A percentile compares a stretch with the other conserved stretches of the same genome.
These are phyloP conservation scores for Austroboletus novae-zelandiae DNA, from an alignment of 1,284 basidiomycete species.

Conservation along the genomic window DNA sequence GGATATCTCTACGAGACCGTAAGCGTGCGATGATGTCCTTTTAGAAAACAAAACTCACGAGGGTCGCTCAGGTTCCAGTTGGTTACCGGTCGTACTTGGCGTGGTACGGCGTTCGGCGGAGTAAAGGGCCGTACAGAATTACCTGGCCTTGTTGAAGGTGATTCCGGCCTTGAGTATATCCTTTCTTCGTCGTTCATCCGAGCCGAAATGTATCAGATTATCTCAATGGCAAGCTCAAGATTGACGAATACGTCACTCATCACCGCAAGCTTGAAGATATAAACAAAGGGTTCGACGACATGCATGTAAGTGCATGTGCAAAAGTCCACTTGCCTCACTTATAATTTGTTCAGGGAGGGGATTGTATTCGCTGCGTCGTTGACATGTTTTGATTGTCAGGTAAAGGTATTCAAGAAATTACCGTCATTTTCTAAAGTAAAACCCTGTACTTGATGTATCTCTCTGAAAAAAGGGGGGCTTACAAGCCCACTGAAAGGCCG, in stretches of 20 bases:
- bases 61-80: slow-evolving; percentile 65
- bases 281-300: slow-evolving; percentile 89
- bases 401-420: too few species aligned
- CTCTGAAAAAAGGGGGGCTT: background rate
- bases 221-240: slow-evolving; percentile 69
- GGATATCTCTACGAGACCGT: slow-evolving; percentile 96
- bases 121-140: slow-evolving; percentile 97
- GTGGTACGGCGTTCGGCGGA: slow-evolving; percentile 95
- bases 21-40: slow-evolving; percentile 35
- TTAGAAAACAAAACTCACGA: slow-evolving; percentile 7
- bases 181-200: background rate
- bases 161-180: slow-evolving; percentile 2
- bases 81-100: slow-evolving; percentile 94
- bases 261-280: slow-evolving; percentile 74
- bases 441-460: background rate
- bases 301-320: slow-evolving; percentile 73
- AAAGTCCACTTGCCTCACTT: background rate
- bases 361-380: slow-evolving; percentile 92
- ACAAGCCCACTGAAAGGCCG: too few species aligned
- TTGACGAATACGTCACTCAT: slow-evolving; percentile 92
- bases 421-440: too few species aligned
- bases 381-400: slow-evolving; percentile 54
- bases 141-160: slow-evolving; percentile 84
- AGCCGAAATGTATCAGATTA: slow-evolving; percentile 51
- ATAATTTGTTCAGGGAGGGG: slow-evolving; percentile 56